Base-by-base conservation (phyloP, 176 grass and related monocot genomes). In the Juncus inflexus region DNA sequence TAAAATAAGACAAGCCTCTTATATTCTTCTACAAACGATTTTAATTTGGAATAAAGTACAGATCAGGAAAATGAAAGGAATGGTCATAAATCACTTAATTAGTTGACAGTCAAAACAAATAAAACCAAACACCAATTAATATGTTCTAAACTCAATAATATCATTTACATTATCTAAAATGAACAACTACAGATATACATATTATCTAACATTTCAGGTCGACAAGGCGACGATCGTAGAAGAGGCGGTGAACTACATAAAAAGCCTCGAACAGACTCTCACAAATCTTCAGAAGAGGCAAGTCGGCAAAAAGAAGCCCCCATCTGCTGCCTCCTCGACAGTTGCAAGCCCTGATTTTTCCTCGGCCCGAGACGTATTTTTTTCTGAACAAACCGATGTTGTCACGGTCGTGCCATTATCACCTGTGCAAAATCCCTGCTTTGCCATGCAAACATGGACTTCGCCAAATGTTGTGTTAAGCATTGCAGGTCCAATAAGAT, bases 191-290 rank as follows among this genome's bases (percentile, higher is more conserved):
- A 64, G 28, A 15, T 75, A 9, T 50, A 54, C 42, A 10, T 43
- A 53, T 14, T 56, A 42, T 42, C 15, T 73, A 41, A 5, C 39
- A 0, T 66, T 12, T 3, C 43, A 96, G 87, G 65, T 60, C 2
- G 84, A 91, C 63, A 96, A 91, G 56, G 61, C 74, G 0, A 79
- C 60, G 12, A 68, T 96, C 2, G 87, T 96, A 2, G 72, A 58
- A 42, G 77, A 89, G 52, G 74, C 87, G 0, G 76, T 96, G 59
- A 69, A 64, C 43, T 86, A 84, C 81, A 91, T 96, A 81, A 79
- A 60, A 60, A 68, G 3, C 12, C 77, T 96, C 4, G 66, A 96
- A 64, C 40, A 58, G 3, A 83, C 54, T 0, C 64, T 81, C 4
- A 36, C 60, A 43, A 37, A 58, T 11, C 69, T 96, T n/a, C 41